phyloP scores from a whole-genome alignment of 179 eudicot species.

The Spinacia oleracea region DNA sequence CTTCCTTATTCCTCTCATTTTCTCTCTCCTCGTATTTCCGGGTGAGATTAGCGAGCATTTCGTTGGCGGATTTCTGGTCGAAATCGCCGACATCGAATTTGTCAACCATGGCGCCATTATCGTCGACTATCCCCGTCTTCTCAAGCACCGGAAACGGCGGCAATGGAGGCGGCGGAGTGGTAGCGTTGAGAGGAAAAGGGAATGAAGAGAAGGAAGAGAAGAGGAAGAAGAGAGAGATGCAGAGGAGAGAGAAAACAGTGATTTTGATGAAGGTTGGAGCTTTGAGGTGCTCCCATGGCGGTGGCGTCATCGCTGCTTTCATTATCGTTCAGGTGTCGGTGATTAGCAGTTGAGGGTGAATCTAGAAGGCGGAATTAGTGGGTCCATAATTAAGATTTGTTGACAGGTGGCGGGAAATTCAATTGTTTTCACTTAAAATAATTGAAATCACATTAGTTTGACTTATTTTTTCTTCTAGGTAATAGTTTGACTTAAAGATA shows the following conservation, averaged over 20 bases:
- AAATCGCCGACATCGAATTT: conserved; percentile 71
- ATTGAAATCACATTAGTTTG: too few relatives aligned
- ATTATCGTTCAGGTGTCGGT: neutral
- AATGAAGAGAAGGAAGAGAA: conserved; percentile 24
- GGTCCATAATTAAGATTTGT: neutral
- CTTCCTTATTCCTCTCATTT: neutral
- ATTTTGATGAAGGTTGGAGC: conserved; percentile 35
- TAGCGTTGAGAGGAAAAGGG: conserved; percentile 15
- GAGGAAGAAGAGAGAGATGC: conserved; percentile 43
- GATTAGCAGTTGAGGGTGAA: neutral
- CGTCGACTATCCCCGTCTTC: conserved; percentile 68
- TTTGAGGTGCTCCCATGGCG: conserved; percentile 20
- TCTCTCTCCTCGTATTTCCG: conserved; percentile 13
- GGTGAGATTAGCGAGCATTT: conserved; percentile 25
- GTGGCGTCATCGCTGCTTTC: neutral
- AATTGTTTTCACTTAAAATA: too few relatives aligned
- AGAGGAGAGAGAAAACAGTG: conserved; percentile 36
- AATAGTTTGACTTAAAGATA: too few relatives aligned
- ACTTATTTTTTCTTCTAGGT: too few relatives aligned
- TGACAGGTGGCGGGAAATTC: too few relatives aligned
- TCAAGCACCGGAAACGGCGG: conserved; percentile 30
- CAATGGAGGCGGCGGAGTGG: neutral
- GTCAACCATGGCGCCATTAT: conserved; percentile 71
- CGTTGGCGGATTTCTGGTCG: conserved; percentile 44
- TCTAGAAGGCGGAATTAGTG: neutral